Conservation (phyloP, 2,329 filamentous ascomycete species). For the Trichophaea hybrida region DNA sequence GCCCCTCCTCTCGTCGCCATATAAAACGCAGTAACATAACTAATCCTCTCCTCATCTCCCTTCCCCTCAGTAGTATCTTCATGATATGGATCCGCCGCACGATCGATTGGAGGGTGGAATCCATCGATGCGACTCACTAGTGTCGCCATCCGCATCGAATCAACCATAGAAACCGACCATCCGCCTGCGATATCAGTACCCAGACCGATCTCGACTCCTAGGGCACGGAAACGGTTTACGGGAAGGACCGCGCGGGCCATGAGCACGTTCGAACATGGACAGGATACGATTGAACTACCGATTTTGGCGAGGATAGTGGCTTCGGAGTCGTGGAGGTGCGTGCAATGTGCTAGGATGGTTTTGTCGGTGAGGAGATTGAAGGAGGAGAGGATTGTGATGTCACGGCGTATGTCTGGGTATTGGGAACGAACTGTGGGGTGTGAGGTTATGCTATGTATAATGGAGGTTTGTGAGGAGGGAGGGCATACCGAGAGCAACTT, state of each 20-base stretch:
- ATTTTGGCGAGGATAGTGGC: constrained; percentile 28
- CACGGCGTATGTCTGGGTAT: constrained; percentile 19
- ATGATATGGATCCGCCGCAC: background rate
- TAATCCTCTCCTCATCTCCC: constrained; percentile 11
- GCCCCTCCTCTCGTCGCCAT: constrained; percentile 24
- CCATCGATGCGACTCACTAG: constrained; percentile 2
- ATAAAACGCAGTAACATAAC: constrained; percentile 24
- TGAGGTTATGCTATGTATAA: background rate
- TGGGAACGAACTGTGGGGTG: constrained; percentile 15
- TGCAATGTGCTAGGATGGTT: constrained; percentile 53
- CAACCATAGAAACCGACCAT: background rate
- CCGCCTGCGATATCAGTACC: constrained; percentile 26
- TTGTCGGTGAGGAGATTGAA: constrained; percentile 37
- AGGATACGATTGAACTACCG: constrained; percentile 21
- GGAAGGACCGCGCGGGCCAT: constrained; percentile 25
- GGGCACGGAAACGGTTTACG: constrained; percentile 18
- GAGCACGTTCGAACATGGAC: constrained; percentile 27
- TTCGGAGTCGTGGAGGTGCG: constrained; percentile 45
- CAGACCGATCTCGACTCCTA: constrained; percentile 23
- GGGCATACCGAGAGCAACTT: constrained; percentile 16
- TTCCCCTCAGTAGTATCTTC: background rate
- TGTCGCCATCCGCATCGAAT: background rate
- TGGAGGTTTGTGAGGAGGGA: background rate
- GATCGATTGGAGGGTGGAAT: constrained; percentile 1
- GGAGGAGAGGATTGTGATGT: constrained; percentile 21